Evolutionary conservation across 352 stramenopile species (phyloP).

Genomic region (Pythium phragmitis): DNA sequence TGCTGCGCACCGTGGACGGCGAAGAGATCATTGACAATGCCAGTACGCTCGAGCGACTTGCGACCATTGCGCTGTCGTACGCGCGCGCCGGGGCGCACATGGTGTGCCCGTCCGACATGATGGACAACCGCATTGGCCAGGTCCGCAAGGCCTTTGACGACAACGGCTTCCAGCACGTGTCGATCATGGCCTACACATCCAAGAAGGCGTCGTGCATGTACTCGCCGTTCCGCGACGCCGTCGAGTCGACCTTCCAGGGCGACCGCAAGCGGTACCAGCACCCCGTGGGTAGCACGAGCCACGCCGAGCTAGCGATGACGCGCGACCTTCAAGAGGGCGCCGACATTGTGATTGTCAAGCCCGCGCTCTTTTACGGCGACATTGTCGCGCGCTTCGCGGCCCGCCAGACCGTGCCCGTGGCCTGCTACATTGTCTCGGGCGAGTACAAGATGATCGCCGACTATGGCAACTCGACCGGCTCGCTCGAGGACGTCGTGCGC

Average conservation of each 20-base stretch:
- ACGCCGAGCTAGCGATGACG: constrained; percentile 76
- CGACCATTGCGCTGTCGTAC: constrained; percentile 94
- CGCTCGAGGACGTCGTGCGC: constrained; percentile 81
- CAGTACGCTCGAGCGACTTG: constrained; percentile 95
- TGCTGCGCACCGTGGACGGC: constrained; percentile 87
- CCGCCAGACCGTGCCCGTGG: constrained; percentile 93
- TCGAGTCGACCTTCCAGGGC: constrained; percentile 95
- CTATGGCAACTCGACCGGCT: constrained; percentile 81
- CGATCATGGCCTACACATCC: constrained; percentile 98
- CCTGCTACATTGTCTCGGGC: constrained; percentile 98
- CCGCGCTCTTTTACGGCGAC: constrained; percentile 98
- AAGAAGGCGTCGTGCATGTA: constrained; percentile 98
- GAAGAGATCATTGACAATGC: constrained; percentile 97
- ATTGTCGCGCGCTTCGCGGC: constrained; percentile 94
- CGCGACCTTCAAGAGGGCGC: constrained; percentile 89
- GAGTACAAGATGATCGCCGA: constrained; percentile 99
- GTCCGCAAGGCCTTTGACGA: constrained; percentile 95
- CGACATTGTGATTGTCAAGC: constrained; percentile 99
- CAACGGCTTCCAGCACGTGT: constrained; percentile 97
- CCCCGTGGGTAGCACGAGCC: constrained; percentile 78
- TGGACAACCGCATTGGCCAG: constrained; percentile 96
- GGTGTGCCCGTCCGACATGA: constrained; percentile 96
- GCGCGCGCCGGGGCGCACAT: constrained; percentile 96
- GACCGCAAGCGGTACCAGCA: constrained; percentile 98
- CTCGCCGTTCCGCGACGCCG: constrained; percentile 95